Base-by-base conservation (phyloP, 805 yeast genomes). In the Kazachstania viticola region DNA sequence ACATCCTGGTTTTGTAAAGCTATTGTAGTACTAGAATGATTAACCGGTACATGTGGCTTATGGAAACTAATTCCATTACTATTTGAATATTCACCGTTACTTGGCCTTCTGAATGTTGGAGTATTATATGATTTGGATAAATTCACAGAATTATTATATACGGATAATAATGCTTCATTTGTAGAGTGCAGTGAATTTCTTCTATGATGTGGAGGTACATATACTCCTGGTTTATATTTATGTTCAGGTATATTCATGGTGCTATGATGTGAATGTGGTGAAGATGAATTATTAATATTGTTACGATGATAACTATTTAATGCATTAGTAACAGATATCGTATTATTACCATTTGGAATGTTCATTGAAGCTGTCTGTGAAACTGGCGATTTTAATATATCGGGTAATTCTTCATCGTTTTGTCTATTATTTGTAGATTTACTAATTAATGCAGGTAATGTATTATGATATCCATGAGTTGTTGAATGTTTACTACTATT, bases 201-300 rank as follows among this genome's bases (percentile, higher is more conserved):
- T 42, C 76, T 59, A 36, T 68, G 73, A 44, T 70, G 75, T 11
- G 76, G 76, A 17, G 74, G 75, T 14, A 70, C 57, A 40, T 70
- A 70, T 18, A 50, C 46, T 9, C 58, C 57, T 1, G 50, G 37
- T 34, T 46, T 51, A 21, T 31, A 37, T 23, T 42, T 45, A 17
- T 23, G 17, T n/a, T 26, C 31, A n/a, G n/a, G n/a, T n/a, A n/a
- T n/a, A n/a, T n/a, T n/a, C n/a, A n/a, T n/a, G n/a, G n/a, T n/a
- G n/a, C n/a, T n/a, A n/a, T n/a, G n/a, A n/a, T n/a, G n/a, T n/a
- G n/a, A n/a, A n/a, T n/a, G n/a, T n/a, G n/a, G n/a, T n/a, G n/a
- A n/a, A n/a, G n/a, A n/a, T n/a, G n/a, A n/a, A n/a, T n/a, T n/a
- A n/a, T n/a, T n/a, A n/a, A n/a, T n/a, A n/a, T n/a, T n/a, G n/a